Evolutionary conservation across 2,329 filamentous ascomycete species (phyloP).

Genomic region (Phyllosticta capitalensis): DNA sequence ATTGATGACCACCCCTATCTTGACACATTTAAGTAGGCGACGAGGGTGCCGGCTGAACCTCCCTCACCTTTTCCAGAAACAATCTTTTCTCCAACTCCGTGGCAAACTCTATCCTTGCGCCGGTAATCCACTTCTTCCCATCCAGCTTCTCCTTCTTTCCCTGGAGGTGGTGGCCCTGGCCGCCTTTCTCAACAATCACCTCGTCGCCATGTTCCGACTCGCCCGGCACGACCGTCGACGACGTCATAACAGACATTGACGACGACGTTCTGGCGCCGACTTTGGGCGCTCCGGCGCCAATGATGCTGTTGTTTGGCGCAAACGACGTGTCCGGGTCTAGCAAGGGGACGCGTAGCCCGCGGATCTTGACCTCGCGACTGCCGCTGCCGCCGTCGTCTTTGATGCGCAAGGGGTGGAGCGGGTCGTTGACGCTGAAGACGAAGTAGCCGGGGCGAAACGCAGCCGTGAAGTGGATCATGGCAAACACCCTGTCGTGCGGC

Average conservation of each 20-base stretch:
- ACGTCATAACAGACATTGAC: constrained; percentile 11
- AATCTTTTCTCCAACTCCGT: constrained; percentile 31
- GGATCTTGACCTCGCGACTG: constrained; percentile 29
- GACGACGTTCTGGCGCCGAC: neutral
- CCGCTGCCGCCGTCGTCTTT: constrained; percentile 29
- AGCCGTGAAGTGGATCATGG: constrained; percentile 35
- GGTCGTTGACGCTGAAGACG: constrained; percentile 36
- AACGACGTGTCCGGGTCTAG: constrained; percentile 15
- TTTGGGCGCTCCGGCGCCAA: neutral
- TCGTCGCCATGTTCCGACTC: constrained; percentile 18
- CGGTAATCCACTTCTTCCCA: constrained; percentile 31
- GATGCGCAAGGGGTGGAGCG: constrained; percentile 27
- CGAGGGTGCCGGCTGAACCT: constrained; percentile 21
- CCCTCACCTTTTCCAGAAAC: constrained; percentile 30
- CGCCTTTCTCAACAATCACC: constrained; percentile 9
- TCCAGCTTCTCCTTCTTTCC: constrained; percentile 15
- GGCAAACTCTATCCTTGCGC: constrained; percentile 36
- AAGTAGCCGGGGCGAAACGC: constrained; percentile 36
- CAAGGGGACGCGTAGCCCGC: constrained; percentile 30
- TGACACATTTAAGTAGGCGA: neutral
- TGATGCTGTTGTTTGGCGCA: neutral
- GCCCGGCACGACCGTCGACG: constrained; percentile 7
- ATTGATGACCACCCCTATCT: too few species aligned
- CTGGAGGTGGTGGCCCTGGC: neutral
- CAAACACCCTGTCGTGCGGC: constrained; percentile 22